Base-by-base conservation (phyloP, 164 flowering plant species). In the Cinnamomum chago region DNA sequence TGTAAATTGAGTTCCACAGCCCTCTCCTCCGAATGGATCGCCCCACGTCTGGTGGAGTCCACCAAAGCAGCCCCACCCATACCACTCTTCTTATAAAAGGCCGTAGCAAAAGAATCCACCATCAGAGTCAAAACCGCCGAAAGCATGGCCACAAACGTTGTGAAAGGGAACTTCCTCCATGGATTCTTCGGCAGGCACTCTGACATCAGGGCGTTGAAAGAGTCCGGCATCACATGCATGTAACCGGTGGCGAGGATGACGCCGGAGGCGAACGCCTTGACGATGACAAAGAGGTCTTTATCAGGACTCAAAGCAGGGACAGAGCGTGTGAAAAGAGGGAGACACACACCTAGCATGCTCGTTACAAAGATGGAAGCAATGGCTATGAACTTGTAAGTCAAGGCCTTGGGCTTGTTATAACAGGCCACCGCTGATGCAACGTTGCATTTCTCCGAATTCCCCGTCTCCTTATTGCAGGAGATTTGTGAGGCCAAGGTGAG, bases 181-280 rank as follows among this genome's bases (percentile, higher is more conserved):
- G 81, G 77, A 25, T 66, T 70, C 2, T 74, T 65, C 2, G 77
- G 77, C 6, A 78, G 33, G 58, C 81, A 78, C 52, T n/a, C 13
- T 7, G 81, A 78, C 1, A 17, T 70, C 50, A 78, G 30, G 15
- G 15, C 15, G 23, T 75, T 60, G 55, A 78, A 70, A 15, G 81
- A 74, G 52, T 78, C 81, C 2, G 77, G 81, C 22, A 78, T 18
- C 10, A 78, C 81, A 52, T 78, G 81, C 77, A 78, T 78, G 75
- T 74, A 74, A 9, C 81, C 81, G 2, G 81, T 79, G 9, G 75
- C 81, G 3, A 78, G 70, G 50, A 78, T 78, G 6, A 78, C 77
- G 1, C 81, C 81, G 2, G 77, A 66, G 0, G 81, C 77, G 40
- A 78, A 78, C 2, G 81, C 40, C 73, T 78, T 78, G 1, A 75